phyloP scores from a whole-genome alignment of 345 rosid genomes.

The Citrus inodora region DNA sequence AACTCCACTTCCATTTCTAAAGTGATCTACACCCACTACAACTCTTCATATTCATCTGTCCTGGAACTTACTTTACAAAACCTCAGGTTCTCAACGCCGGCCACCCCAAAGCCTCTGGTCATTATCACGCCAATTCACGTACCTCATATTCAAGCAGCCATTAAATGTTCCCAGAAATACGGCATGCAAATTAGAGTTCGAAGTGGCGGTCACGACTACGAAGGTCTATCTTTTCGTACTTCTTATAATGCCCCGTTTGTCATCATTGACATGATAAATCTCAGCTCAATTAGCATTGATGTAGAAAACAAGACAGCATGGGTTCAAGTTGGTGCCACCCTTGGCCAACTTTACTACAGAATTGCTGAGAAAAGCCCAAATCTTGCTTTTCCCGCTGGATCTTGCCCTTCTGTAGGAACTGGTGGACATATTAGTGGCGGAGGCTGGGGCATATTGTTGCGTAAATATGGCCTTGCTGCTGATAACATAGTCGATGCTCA shows the following conservation, averaged over 20 bases:
- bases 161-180: neutral
- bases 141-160: conserved; percentile 6
- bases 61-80: conserved; percentile 8
- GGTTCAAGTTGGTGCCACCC: conserved; percentile 13
- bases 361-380: conserved; percentile 12
- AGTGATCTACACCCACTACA: neutral
- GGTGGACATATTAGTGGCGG: conserved; percentile 7
- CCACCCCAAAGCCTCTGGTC: conserved; percentile 15
- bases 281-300: neutral
- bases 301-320: neutral
- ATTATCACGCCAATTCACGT: neutral
- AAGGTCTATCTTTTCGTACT: conserved; percentile 8
- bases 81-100: conserved; percentile 6
- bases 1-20: neutral
- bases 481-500: neutral
- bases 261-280: conserved; percentile 11
- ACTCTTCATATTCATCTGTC: conserved; percentile 12
- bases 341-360: conserved; percentile 10
- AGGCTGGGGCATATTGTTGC: neutral
- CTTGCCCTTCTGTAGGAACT: conserved; percentile 2
- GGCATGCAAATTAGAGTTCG: conserved; percentile 13
- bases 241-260: conserved; percentile 1
- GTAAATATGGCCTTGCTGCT: neutral
- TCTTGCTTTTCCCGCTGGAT: conserved; percentile 12
- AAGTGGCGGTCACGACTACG: conserved; percentile 19